These are phyloP conservation scores for Cystobasidium pallidum DNA, from an alignment of 1,284 basidiomycete species.

Conservation along the genomic window DNA sequence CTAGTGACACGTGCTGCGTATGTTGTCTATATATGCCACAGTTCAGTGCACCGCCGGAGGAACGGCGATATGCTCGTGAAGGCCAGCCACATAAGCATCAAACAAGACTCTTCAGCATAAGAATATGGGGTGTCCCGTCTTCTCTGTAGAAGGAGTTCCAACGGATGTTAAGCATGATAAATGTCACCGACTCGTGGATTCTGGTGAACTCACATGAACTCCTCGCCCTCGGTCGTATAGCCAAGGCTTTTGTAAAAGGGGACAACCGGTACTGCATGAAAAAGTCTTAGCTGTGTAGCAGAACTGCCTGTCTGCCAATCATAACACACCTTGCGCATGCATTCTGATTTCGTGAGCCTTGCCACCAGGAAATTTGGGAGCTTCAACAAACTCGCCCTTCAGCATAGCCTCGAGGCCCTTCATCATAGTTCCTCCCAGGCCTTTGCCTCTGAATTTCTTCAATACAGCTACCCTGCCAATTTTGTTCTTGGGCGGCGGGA, in stretches of 20 bases:
- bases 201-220: constrained; percentile 24
- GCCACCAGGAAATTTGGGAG: constrained; percentile 21
- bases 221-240: constrained; percentile 29
- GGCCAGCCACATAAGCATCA: neutral
- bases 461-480: constrained; percentile 31
- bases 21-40: too few species aligned
- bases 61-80: too few species aligned
- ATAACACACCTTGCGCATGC: constrained; percentile 37
- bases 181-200: neutral
- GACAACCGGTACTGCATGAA: constrained; percentile 1
- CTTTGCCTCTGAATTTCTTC: constrained; percentile 34
- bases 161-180: neutral
- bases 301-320: neutral
- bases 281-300: neutral
- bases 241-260: constrained; percentile 38
- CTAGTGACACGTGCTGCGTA: too few species aligned
- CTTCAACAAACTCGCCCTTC: constrained; percentile 12
- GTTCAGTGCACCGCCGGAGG: too few species aligned
- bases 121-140: constrained; percentile 42
- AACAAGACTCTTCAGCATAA: constrained; percentile 30
- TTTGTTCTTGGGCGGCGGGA: constrained; percentile 37
- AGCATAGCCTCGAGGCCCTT: constrained; percentile 40
- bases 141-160: constrained; percentile 7
- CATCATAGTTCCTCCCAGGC: constrained; percentile 27
- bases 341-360: constrained; percentile 32